Base-by-base conservation (phyloP, 805 yeast species). In the Candida montana region DNA sequence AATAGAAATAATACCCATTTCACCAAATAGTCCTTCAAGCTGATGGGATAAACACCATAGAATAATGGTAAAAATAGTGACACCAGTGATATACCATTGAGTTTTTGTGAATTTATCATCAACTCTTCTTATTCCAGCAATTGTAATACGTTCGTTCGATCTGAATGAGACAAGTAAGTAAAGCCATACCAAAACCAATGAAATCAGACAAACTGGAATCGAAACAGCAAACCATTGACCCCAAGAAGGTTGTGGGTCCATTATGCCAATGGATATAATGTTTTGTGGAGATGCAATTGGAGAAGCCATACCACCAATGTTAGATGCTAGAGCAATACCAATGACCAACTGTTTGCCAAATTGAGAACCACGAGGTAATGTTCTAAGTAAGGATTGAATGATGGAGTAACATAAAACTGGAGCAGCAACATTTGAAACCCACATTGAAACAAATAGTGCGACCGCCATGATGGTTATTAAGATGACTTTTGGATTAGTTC, bases 211-310 rank as follows among this genome's bases (percentile, higher is more conserved):
- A 10, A 90, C 88, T 0, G 99, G 99, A 16, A 90, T 63, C 0
- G 96, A 77, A 35, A 91, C 77, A 7, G 81, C 78, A 61, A 91
- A 93, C 99, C 99, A 91, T 58, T 87, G 84, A 10, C 82, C 81
- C 99, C 99, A 91, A 8, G 83, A 78, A 1, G 82, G 81, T 42
- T 75, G 81, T 1, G 95, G 95, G 42, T 71, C 72, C 98, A 91
- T 91, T 51, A 82, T 69, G 42, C 87, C 90, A 38, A 91, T 72
- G 1, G 96, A 95, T 53, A 91, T 81, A 48, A 91, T 86, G 61
- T 91, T 91, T 59, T 91, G 99, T 2, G 99, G 99, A 3, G 96
- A 87, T 1, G 97, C 90, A 56, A 91, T 91, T 7, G 99, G 99
- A 4, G 96, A 87, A 0, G 96, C 83, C 95, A 90, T 91, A 50